Conservation (phyloP, 305 asterid species). For the Caryopteris hybrid region DNA sequence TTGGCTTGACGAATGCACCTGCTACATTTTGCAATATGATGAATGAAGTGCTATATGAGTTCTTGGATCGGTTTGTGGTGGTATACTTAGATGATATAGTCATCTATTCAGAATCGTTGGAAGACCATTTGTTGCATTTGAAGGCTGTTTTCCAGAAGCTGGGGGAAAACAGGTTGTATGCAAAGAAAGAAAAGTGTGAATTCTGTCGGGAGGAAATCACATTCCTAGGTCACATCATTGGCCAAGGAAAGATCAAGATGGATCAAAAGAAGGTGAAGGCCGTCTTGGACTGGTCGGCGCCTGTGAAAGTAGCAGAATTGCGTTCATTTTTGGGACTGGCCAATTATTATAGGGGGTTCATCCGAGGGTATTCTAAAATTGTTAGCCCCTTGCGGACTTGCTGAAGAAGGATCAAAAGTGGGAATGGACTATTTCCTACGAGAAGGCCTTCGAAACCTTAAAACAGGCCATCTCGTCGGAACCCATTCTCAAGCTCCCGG, state of each 20-base stretch:
- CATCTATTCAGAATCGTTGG: background rate
- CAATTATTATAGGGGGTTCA: background rate
- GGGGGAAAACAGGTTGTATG: background rate
- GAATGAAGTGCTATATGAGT: background rate
- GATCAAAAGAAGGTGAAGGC: background rate
- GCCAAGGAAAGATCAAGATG: background rate
- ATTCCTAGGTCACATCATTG: background rate
- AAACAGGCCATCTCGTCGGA: no score
- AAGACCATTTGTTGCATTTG: background rate
- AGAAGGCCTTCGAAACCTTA: no score
- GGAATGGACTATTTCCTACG: background rate
- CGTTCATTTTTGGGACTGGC: background rate
- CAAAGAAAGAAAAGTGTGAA: constrained; percentile 6
- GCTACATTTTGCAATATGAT: background rate
- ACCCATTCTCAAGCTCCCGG: no score
- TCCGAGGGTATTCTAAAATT: no score
- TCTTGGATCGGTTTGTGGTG: background rate
- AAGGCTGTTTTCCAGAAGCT: background rate
- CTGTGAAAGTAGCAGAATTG: background rate
- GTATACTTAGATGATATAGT: constrained; percentile 5
- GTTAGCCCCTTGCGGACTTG: background rate
- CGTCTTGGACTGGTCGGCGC: background rate
- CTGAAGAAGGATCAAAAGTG: background rate
- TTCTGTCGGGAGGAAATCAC: background rate
- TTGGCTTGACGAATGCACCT: background rate